These are phyloP conservation scores for Oryza meyeriana DNA, from an alignment of 176 grass and related monocot genomes.

Conservation along the genomic window DNA sequence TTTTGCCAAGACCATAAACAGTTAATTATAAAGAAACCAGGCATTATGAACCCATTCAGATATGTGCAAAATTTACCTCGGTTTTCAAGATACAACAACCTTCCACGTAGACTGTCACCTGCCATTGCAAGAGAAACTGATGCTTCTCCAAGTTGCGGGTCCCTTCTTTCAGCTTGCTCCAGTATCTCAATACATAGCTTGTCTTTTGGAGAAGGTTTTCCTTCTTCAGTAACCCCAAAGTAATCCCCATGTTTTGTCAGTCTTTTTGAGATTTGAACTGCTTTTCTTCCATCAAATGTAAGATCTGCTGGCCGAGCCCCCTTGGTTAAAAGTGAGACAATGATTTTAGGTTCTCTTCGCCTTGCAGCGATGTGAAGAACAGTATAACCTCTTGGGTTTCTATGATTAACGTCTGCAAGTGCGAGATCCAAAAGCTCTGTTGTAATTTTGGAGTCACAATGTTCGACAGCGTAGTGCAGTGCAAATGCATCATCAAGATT, in stretches of 20 bases:
- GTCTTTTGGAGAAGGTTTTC: constrained; percentile 60
- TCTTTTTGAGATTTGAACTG: constrained; percentile 71
- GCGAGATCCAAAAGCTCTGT: constrained; percentile 76
- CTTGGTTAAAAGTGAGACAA: constrained; percentile 88
- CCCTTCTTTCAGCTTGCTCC: constrained; percentile 75
- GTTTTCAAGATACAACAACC: constrained; percentile 77
- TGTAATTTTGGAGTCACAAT: constrained; percentile 89
- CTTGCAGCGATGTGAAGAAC: constrained; percentile 83
- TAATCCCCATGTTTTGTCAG: constrained; percentile 62
- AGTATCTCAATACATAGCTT: constrained; percentile 72
- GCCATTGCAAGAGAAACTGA: constrained; percentile 69
- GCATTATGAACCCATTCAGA: background rate
- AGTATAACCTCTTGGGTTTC: constrained; percentile 75
- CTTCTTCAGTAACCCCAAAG: constrained; percentile 39
- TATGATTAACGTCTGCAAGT: constrained; percentile 87
- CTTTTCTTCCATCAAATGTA: constrained; percentile 76
- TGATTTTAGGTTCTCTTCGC: constrained; percentile 87
- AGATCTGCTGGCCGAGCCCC: constrained; percentile 70
- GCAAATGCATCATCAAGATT: constrained; percentile 85
- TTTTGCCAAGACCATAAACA: background rate
- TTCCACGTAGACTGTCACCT: constrained; percentile 55
- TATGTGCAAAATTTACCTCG: constrained; percentile 53
- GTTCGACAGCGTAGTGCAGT: constrained; percentile 89
- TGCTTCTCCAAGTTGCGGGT: constrained; percentile 65
- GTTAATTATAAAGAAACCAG: background rate